These are phyloP conservation scores for Thalassiosira delicatula DNA, from an alignment of 352 stramenopile species.

Conservation along the genomic window DNA sequence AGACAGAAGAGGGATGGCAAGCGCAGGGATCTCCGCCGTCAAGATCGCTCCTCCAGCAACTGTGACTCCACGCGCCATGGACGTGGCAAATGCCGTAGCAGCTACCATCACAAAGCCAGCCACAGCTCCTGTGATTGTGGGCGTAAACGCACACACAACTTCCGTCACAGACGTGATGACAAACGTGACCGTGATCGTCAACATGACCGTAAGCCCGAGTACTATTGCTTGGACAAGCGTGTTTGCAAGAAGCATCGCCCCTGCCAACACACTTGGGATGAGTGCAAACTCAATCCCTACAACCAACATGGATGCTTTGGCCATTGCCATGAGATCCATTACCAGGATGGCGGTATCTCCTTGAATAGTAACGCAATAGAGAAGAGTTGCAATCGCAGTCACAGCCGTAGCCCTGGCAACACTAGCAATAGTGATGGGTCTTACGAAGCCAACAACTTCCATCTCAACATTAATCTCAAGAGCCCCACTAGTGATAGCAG, in stretches of 20 bases:
- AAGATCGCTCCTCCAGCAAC: not conserved
- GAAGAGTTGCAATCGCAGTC: too few relatives aligned
- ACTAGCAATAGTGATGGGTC: too few relatives aligned
- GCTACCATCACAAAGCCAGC: not conserved
- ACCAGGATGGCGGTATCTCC: too few relatives aligned
- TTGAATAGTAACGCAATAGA: too few relatives aligned
- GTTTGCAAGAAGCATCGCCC: not conserved
- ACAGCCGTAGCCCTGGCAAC: too few relatives aligned
- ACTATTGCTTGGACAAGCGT: not conserved
- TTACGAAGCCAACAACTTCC: too few relatives aligned
- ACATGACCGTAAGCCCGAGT: not conserved
- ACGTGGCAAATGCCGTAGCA: not conserved
- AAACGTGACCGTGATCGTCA: not conserved
- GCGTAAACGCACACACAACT: too few relatives aligned
- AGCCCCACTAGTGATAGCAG: too few relatives aligned
- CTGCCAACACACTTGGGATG: not conserved
- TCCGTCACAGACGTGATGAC: not conserved
- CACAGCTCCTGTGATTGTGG: not conserved
- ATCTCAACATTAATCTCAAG: too few relatives aligned
- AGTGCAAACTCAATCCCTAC: too few relatives aligned
- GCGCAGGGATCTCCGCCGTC: not conserved
- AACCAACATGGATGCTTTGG: too few relatives aligned
- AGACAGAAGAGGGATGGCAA: not conserved
- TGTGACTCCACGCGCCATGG: not conserved
- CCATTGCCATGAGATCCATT: too few relatives aligned